phyloP scores from a whole-genome alignment of 805 yeast genomes.

The Metschnikowia anglica region DNA sequence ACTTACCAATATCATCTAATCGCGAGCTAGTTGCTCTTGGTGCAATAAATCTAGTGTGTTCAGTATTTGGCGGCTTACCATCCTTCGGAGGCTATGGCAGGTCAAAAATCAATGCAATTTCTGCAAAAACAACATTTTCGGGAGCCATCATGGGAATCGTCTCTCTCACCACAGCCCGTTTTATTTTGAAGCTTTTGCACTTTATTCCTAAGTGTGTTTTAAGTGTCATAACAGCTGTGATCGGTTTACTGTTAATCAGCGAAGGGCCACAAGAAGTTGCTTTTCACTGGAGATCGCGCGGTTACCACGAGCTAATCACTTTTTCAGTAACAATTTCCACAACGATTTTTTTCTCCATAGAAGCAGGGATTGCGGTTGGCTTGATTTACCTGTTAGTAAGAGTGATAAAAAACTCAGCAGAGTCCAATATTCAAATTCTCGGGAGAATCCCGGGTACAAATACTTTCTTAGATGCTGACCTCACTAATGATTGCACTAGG shows the following conservation, averaged over 20 bases:
- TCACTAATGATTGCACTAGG: constrained; percentile 14
- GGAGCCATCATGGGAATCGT: constrained; percentile 79
- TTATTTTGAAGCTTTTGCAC: constrained; percentile 60
- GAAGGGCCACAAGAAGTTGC: constrained; percentile 58
- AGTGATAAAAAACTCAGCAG: constrained; percentile 76
- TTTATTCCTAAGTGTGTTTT: constrained; percentile 77
- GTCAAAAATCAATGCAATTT: constrained; percentile 80
- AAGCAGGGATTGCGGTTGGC: constrained; percentile 88
- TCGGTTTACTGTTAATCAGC: constrained; percentile 63
- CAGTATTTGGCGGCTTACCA: constrained; percentile 73
- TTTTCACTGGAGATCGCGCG: constrained; percentile 71
- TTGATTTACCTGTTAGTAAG: constrained; percentile 74
- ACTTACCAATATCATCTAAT: constrained; percentile 75
- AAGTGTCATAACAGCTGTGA: constrained; percentile 74
- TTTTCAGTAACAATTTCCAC: constrained; percentile 61
- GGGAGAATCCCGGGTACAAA: constrained; percentile 52
- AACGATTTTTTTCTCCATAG: constrained; percentile 72
- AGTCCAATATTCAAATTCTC: constrained; percentile 80
- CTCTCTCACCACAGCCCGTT: constrained; percentile 64
- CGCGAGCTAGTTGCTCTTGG: constrained; percentile 92
- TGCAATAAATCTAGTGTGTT: constrained; percentile 60
- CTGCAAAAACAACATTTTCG: constrained; percentile 81
- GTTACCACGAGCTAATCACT: constrained; percentile 74
- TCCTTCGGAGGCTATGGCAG: constrained; percentile 96
- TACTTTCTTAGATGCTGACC: constrained; percentile 42